phyloP scores from a whole-genome alignment of 768 basidiomycete genomes.

The Pleurotus cornucopiae region DNA sequence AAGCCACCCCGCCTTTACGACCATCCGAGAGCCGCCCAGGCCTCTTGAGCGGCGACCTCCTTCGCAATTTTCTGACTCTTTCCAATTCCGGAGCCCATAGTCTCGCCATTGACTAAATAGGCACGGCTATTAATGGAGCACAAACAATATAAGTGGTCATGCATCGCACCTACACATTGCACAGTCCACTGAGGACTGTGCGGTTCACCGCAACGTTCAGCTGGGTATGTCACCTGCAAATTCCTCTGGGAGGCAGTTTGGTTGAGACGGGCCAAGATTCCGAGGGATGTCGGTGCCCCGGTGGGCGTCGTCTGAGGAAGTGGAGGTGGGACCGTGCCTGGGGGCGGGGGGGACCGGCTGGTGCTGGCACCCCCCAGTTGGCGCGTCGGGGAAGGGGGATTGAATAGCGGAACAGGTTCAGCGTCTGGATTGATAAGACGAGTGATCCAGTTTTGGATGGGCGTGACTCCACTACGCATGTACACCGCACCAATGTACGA shows the following conservation, averaged over 20 bases:
- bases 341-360: not conserved
- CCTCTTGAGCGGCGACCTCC: slow-evolving; percentile 61
- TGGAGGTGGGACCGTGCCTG: slow-evolving; percentile 7
- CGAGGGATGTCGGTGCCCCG: slow-evolving; percentile 12
- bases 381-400: slow-evolving; percentile 12
- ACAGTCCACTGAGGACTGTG: slow-evolving; percentile 26
- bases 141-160: not conserved
- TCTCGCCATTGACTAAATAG: slow-evolving; percentile 43
- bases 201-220: slow-evolving; percentile 6
- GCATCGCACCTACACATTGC: slow-evolving; percentile 41
- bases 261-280: slow-evolving; percentile 5
- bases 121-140: no score
- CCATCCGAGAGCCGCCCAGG: slow-evolving; percentile 53
- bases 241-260: slow-evolving; percentile 10
- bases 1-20: no score
- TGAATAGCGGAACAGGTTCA: slow-evolving; percentile 16
- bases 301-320: not conserved
- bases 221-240: not conserved
- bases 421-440: slow-evolving; percentile 47
- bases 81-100: slow-evolving; percentile 45
- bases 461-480: slow-evolving; percentile 45
- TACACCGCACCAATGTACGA: slow-evolving; percentile 68
- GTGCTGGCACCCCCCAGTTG: not conserved
- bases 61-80: slow-evolving; percentile 66
- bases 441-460: slow-evolving; percentile 56